Evolutionary conservation across 2,329 filamentous ascomycete species (phyloP).

Genomic region (Endocalyx cinctus): DNA sequence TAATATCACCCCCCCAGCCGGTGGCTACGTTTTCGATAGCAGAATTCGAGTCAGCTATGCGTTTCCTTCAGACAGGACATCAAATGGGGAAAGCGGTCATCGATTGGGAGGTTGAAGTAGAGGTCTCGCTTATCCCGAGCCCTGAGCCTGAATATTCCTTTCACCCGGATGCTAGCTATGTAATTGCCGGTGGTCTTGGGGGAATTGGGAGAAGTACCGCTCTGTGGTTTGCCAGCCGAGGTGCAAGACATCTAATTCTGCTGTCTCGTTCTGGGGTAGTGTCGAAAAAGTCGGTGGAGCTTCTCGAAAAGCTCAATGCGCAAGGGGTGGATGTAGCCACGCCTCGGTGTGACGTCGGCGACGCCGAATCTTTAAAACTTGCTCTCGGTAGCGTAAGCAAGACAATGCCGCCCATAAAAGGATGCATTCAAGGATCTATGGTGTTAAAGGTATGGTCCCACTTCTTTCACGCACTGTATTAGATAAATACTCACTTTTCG

Average conservation of each 20-base stretch:
- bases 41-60: neutral
- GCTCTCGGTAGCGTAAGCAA: neutral
- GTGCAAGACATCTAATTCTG: conserved; percentile 2
- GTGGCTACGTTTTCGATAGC: neutral
- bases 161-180: conserved; percentile 1
- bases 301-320: neutral
- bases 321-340: neutral
- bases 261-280: conserved; percentile 1
- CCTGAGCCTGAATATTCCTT: neutral
- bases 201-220: conserved; percentile 2
- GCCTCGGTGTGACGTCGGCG: conserved; percentile 1
- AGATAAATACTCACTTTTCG: neutral
- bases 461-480: neutral
- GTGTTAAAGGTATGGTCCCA: conserved; percentile 2
- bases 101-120: too few species aligned
- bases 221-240: conserved; percentile 2
- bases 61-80: neutral
- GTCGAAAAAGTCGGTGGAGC: neutral
- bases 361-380: neutral
- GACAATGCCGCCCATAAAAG: conserved; percentile 1
- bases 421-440: conserved; percentile 4
- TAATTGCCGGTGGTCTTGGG: conserved; percentile 2
- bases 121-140: too few species aligned
- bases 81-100: neutral
- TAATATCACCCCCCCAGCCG: neutral